Base-by-base conservation (phyloP, 108 stramenopile genomes). In the Cyclostephanos tholiformis region DNA sequence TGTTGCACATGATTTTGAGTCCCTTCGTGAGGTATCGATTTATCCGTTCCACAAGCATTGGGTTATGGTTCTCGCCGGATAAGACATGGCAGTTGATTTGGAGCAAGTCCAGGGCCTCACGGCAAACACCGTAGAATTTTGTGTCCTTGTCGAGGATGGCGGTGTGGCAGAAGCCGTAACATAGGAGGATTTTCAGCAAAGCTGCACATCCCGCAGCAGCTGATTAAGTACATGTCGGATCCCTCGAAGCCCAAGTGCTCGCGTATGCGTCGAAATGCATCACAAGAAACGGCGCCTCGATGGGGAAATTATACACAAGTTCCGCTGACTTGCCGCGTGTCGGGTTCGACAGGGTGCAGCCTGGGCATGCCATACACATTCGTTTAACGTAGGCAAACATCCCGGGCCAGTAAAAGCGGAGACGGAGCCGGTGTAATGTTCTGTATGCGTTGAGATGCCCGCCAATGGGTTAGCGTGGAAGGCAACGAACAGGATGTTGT, bases 391-490 rank as follows among this genome's bases (percentile, higher is more conserved):
- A 53, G 7, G 20, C 7, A 1, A 1, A 53, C 52, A 53, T 43
- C 13, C n/a, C 38, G 2, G 63, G 63, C 63, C 63, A 64, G 23
- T 43, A 64, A 8, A 20, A 64, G 38, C 63, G 63, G 8, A 64
- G 36, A 0, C 63, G 1, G 10, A 64, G 8, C 12, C 41, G 35
- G 6, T 36, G 41, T 8, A 39, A 43, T n/a, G 20, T 64, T 7
- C 43, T 11, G 41, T 38, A 38, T 22, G 63, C 36, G 22, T 64
- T 23, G 0, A 64, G 7, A 23, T 64, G 63, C 6, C 39, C 41
- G 8, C 41, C 41, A 20, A 64, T 64, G 4, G 63, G 19, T 64
- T 64, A 0, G 63, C 16, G 20, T 64, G 63, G n/a, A 64, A 64
- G 14, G 63, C 63, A 10, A 64, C 0, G 23, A 64, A 64, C 3